phyloP scores from a whole-genome alignment of 306 rosid genomes.

The Luffa acutangula region DNA sequence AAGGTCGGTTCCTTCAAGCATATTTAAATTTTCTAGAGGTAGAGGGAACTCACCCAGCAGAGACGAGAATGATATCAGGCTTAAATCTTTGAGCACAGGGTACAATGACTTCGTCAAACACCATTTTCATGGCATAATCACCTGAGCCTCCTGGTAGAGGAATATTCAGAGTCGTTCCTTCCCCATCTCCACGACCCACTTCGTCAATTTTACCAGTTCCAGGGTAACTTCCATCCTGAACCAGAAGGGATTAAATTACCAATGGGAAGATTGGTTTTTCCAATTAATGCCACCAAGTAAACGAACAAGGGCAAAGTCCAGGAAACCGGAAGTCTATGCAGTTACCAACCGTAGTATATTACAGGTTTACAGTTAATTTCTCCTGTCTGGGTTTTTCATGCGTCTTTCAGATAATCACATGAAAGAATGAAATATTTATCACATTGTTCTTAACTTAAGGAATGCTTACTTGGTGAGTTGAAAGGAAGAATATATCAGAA shows the following conservation, averaged over 20 bases:
- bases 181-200: conserved; percentile 72
- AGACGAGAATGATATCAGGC: conserved; percentile 89
- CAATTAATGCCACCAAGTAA: background rate
- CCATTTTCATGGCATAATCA: conserved; percentile 58
- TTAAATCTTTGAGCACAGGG: conserved; percentile 84
- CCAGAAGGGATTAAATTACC: background rate
- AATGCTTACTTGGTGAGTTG: conserved; percentile 83
- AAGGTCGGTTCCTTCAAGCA: background rate
- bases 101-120: conserved; percentile 75
- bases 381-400: background rate
- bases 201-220: conserved; percentile 87
- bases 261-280: background rate
- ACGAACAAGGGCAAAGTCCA: background rate
- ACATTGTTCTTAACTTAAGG: conserved; percentile 9
- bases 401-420: background rate
- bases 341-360: background rate
- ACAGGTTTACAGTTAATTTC: background rate
- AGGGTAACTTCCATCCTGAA: conserved; percentile 89
- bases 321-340: background rate
- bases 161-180: conserved; percentile 83
- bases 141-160: conserved; percentile 98
- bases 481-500: conserved; percentile 78
- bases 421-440: background rate
- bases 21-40: background rate
- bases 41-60: conserved; percentile 75